Evolutionary conservation across 202 grass and related monocot genomes (phyloP).

Genomic region (Eragrostis tef): DNA sequence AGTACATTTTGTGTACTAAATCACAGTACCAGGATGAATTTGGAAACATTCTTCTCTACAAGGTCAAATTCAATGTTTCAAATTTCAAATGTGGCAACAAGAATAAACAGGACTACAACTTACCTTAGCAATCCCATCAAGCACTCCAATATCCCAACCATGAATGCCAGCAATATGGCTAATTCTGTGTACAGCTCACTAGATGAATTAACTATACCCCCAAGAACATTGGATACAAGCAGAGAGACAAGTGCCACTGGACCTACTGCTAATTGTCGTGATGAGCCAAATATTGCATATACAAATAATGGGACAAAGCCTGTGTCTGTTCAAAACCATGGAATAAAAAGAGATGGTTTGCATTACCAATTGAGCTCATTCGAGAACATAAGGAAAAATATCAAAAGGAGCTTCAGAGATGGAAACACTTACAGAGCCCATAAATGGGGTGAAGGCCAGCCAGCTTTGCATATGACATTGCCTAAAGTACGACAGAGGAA

Average conservation of each 20-base stretch:
- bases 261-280: conserved; percentile 81
- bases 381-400: background rate
- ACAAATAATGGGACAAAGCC: conserved; percentile 82
- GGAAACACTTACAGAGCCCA: conserved; percentile 78
- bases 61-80: conserved; percentile 24
- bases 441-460: conserved; percentile 96
- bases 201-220: conserved; percentile 79
- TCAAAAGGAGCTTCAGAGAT: conserved; percentile 16
- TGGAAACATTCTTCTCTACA: conserved; percentile 18
- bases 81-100: conserved; percentile 35
- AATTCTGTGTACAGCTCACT: conserved; percentile 79
- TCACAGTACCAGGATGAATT: background rate
- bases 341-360: conserved; percentile 46
- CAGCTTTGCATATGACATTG: conserved; percentile 95
- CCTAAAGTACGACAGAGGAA: conserved; percentile 51
- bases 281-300: conserved; percentile 88
- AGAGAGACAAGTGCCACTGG: conserved; percentile 92
- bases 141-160: conserved; percentile 92
- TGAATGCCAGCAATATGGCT: conserved; percentile 82
- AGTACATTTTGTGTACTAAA: background rate
- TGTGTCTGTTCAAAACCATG: conserved; percentile 68
- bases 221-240: conserved; percentile 90
- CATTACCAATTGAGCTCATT: conserved; percentile 25
- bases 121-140: conserved; percentile 93
- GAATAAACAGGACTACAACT: conserved; percentile 28